phyloP scores from a whole-genome alignment of 768 basidiomycete species.

The Mycena floridula region DNA sequence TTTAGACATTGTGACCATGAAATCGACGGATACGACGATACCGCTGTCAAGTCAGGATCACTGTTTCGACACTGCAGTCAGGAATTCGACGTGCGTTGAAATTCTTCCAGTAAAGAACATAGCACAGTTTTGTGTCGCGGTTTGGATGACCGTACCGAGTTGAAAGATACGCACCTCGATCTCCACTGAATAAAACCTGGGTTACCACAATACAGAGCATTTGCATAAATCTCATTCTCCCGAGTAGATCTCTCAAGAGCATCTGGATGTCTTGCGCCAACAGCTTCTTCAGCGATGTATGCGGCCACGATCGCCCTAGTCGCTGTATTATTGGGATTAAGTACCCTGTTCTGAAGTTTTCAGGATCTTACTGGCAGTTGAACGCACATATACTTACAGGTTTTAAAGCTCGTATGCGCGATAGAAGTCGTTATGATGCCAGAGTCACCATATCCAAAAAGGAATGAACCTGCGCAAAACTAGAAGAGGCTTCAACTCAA shows the following conservation, averaged over 20 bases:
- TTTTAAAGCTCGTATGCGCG: slow-evolving; percentile 4
- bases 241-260: slow-evolving; percentile 3
- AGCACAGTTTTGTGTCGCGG: too few species aligned
- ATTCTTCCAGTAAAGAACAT: too few species aligned
- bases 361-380: background rate
- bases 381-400: background rate
- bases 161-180: too few species aligned
- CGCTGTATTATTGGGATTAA: background rate
- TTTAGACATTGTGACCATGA: too few species aligned
- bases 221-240: slow-evolving; percentile 4
- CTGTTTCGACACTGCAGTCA: too few species aligned
- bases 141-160: too few species aligned
- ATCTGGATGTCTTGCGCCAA: slow-evolving; percentile 4
- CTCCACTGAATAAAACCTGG: slow-evolving; percentile 5
- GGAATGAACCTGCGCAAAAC: too few species aligned
- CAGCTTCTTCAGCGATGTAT: slow-evolving; percentile 6
- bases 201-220: slow-evolving; percentile 4
- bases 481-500: too few species aligned
- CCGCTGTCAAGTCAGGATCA: too few species aligned
- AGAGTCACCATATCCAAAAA: too few species aligned
- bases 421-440: slow-evolving; percentile 5
- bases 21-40: too few species aligned
- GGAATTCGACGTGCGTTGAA: too few species aligned
- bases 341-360: slow-evolving; percentile 1
- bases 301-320: slow-evolving; percentile 5